phyloP scores from a whole-genome alignment of 2,329 filamentous ascomycete genomes.

The Alternaria hordeiaustralica region DNA sequence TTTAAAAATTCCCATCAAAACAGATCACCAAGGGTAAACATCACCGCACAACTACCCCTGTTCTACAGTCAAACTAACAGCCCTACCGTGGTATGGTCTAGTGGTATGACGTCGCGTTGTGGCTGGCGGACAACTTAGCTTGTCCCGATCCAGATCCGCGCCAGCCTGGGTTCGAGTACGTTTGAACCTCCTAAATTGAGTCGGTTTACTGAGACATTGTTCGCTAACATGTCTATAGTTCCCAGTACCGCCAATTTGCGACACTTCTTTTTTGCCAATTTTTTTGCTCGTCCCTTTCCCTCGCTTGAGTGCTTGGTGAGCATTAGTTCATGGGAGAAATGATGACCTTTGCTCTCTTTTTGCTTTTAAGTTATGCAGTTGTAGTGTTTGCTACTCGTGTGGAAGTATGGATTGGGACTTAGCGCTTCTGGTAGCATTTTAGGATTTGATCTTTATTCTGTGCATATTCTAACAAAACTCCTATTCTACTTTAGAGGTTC shows the following conservation, averaged over 20 bases:
- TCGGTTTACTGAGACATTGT: slow-evolving; percentile 18
- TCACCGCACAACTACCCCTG: not conserved
- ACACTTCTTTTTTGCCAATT: slow-evolving; percentile 15
- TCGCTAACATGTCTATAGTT: slow-evolving; percentile 25
- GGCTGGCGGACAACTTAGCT: slow-evolving; percentile 27
- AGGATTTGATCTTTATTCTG: not conserved
- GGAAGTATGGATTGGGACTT: not conserved
- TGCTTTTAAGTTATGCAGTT: not conserved
- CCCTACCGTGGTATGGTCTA: slow-evolving; percentile 15
- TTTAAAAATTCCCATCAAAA: not conserved
- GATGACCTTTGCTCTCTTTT: not conserved
- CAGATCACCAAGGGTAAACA: slow-evolving; percentile 7
- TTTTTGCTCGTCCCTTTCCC: not conserved
- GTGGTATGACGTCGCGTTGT: slow-evolving; percentile 42
- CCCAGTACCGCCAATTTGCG: slow-evolving; percentile 35
- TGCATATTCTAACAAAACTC: not conserved
- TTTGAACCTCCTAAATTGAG: not conserved
- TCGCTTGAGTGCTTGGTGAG: not conserved
- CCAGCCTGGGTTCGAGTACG: slow-evolving; percentile 39
- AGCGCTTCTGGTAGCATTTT: not conserved
- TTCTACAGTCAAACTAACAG: not conserved
- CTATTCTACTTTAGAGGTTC: not conserved
- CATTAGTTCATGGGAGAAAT: too few relatives aligned
- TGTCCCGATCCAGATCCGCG: slow-evolving; percentile 31
- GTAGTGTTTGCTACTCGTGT: not conserved